A percentile compares a stretch with the other conserved stretches of the same genome.
phyloP scores from a whole-genome alignment of 2,329 filamentous ascomycete species.

The Neodidymelliopsis sp. region DNA sequence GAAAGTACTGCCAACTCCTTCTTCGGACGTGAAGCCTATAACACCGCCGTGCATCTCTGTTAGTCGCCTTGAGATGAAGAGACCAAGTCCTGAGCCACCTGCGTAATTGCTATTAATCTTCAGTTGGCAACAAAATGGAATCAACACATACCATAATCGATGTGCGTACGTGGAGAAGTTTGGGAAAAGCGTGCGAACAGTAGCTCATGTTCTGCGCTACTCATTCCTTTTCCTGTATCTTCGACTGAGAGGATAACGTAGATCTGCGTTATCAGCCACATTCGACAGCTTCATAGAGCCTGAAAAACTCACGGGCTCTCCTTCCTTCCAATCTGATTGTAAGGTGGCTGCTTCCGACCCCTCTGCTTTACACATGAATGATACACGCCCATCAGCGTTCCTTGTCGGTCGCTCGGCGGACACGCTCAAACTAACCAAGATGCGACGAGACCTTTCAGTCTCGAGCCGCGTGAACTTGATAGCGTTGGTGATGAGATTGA shows the following conservation, averaged over 20 bases:
- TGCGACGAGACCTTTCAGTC: constrained; percentile 35
- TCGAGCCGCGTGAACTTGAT: constrained; percentile 55
- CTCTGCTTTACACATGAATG: constrained; percentile 21
- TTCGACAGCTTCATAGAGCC: not conserved
- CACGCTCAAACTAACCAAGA: constrained; percentile 49
- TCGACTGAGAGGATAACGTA: constrained; percentile 49
- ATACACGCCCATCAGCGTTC: constrained; percentile 35
- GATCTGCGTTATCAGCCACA: constrained; percentile 27
- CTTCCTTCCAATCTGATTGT: constrained; percentile 45
- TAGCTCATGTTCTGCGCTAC: constrained; percentile 44
- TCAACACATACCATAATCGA: constrained; percentile 39
- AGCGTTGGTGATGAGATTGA: constrained; percentile 52
- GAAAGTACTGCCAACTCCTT: constrained; percentile 40
- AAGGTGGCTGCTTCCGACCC: constrained; percentile 23
- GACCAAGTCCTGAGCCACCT: constrained; percentile 46
- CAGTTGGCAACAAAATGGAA: not conserved
- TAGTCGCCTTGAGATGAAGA: constrained; percentile 41
- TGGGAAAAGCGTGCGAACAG: constrained; percentile 45
- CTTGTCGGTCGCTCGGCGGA: constrained; percentile 39
- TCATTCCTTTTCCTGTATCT: constrained; percentile 52
- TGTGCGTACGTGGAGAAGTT: constrained; percentile 44
- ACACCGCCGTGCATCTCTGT: constrained; percentile 43
- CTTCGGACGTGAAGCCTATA: constrained; percentile 37
- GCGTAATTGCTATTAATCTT: not conserved
- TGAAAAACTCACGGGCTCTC: constrained; percentile 20